Evolutionary conservation across 805 yeast genomes (phyloP).

Genomic region (Ogataea angusta): DNA sequence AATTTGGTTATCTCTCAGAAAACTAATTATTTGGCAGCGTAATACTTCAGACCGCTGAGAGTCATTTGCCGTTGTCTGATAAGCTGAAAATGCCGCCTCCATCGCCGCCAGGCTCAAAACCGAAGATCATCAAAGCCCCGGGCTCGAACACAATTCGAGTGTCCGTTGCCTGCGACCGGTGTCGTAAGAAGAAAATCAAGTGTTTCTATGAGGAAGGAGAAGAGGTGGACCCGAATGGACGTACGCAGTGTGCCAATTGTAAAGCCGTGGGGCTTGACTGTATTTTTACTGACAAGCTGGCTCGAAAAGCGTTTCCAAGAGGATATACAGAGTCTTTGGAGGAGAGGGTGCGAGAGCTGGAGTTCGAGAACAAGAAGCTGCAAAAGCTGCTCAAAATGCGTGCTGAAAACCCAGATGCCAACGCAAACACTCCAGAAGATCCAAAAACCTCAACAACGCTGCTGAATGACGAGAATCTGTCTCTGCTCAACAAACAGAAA

Average conservation of each 20-base stretch:
- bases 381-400: constrained; percentile 59
- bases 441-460: not conserved
- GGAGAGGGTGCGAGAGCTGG: constrained; percentile 82
- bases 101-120: constrained; percentile 14
- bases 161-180: constrained; percentile 90
- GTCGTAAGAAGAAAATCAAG: constrained; percentile 73
- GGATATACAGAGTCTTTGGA: constrained; percentile 91
- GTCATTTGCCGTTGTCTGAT: not conserved
- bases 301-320: constrained; percentile 83
- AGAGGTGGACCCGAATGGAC: constrained; percentile 50
- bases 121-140: constrained; percentile 62
- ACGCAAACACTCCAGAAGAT: not conserved
- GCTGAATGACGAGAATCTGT: constrained; percentile 32
- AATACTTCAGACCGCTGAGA: not conserved
- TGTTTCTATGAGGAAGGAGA: constrained; percentile 41
- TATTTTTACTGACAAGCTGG: constrained; percentile 80
- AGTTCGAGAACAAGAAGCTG: constrained; percentile 71
- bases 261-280: constrained; percentile 83
- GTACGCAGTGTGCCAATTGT: constrained; percentile 75
- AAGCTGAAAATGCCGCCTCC: constrained; percentile 1
- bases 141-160: constrained; percentile 66
- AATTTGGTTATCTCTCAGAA: constrained; percentile 1
- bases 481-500: constrained; percentile 26
- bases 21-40: not conserved
- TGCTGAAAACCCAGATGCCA: constrained; percentile 16